phyloP scores from a whole-genome alignment of 352 stramenopile genomes.

The Globisporangium ultimum region DNA sequence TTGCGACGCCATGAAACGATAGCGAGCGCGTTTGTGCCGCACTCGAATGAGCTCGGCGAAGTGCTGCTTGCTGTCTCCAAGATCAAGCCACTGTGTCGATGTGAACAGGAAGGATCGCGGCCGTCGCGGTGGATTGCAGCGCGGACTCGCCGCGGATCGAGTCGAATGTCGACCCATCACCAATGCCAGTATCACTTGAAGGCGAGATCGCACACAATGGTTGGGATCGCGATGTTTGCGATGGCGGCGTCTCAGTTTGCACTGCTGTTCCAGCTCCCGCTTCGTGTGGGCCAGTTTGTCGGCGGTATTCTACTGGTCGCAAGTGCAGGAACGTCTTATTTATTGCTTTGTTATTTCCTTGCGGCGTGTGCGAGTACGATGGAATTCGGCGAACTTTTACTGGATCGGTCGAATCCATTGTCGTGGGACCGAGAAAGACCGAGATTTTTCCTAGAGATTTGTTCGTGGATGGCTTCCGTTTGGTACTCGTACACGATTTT shows the following conservation, averaged over 20 bases:
- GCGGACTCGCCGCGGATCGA: neutral
- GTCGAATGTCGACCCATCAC: slow-evolving; percentile 12
- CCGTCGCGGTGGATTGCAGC: too few species aligned
- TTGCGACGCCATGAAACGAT: neutral
- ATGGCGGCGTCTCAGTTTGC: slow-evolving; percentile 26
- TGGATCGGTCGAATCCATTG: slow-evolving; percentile 48
- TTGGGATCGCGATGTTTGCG: slow-evolving; percentile 26
- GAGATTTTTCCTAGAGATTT: slow-evolving; percentile 66
- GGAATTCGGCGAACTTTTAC: slow-evolving; percentile 39
- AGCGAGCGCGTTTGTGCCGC: neutral
- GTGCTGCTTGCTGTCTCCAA: slow-evolving; percentile 39
- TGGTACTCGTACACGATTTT: slow-evolving; percentile 64
- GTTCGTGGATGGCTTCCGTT: slow-evolving; percentile 68
- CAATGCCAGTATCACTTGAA: slow-evolving; percentile 9
- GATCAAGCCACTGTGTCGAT: slow-evolving; percentile 15
- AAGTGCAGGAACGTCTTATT: slow-evolving; percentile 44
- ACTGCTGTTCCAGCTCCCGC: slow-evolving; percentile 26
- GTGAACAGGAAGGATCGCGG: neutral
- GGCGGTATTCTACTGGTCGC: slow-evolving; percentile 50
- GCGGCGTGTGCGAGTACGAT: slow-evolving; percentile 12
- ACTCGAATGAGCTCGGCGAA: slow-evolving; percentile 41
- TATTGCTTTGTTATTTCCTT: slow-evolving; percentile 46
- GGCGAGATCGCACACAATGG: slow-evolving; percentile 18
- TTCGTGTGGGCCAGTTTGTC: slow-evolving; percentile 43
- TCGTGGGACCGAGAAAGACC: slow-evolving; percentile 48